A percentile compares a stretch with the other conserved stretches of the same genome.
Conservation (phyloP, 768 basidiomycete species). For the Lyophyllum decastes region DNA sequence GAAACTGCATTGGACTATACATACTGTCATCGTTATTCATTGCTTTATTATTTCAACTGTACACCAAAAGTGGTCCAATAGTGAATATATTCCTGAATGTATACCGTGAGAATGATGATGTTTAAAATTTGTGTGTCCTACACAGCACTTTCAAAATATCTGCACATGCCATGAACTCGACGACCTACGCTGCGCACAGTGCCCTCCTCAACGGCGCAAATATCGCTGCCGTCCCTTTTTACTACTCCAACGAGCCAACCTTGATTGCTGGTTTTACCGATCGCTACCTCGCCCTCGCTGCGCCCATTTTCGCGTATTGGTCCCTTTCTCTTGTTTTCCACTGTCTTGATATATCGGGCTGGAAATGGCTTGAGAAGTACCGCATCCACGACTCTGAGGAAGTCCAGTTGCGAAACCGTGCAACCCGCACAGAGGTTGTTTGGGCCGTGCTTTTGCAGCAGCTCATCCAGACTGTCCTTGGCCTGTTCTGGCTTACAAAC, state of each 20-base stretch:
- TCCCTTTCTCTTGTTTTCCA: conserved; percentile 77
- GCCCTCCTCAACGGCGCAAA: conserved; percentile 22
- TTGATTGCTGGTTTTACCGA: conserved; percentile 68
- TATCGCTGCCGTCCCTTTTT: conserved; percentile 48
- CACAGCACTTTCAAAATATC: neutral
- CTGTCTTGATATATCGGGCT: conserved; percentile 72
- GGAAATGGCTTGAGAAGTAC: conserved; percentile 79
- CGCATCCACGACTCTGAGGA: conserved; percentile 89
- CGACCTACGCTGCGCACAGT: conserved; percentile 31
- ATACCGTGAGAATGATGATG: conserved; percentile 13
- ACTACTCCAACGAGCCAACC: conserved; percentile 46
- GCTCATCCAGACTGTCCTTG: conserved; percentile 76
- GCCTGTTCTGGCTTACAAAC: conserved; percentile 64
- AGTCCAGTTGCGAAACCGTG: conserved; percentile 73
- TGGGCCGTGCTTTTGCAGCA: conserved; percentile 88
- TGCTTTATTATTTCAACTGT: conserved; percentile 17
- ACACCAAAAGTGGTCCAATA: conserved; percentile 10
- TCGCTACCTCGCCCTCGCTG: conserved; percentile 64
- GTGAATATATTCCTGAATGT: neutral
- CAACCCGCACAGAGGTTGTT: conserved; percentile 70
- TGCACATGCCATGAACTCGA: conserved; percentile 33
- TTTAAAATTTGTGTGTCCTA: conserved; percentile 3
- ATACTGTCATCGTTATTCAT: conserved; percentile 13
- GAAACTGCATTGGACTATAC: conserved; percentile 18
- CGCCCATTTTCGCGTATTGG: conserved; percentile 89